Base-by-base conservation (phyloP, 2,329 filamentous ascomycete genomes). In the Dactylellina leptospora region DNA sequence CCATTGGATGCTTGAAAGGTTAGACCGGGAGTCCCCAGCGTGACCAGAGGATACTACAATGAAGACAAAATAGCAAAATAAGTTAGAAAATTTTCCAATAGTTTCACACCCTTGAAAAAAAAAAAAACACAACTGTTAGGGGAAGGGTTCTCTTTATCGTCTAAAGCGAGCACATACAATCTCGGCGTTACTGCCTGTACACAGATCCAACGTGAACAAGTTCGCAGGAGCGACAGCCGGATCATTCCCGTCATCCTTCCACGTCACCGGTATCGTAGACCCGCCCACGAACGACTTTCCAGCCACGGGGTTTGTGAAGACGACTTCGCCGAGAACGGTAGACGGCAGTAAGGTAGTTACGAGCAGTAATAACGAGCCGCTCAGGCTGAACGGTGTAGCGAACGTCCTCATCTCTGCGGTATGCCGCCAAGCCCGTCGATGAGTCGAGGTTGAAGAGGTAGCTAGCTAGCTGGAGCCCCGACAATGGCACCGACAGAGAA, bases 131-230 rank as follows among this genome's bases (percentile, higher is more conserved):
- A 33, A 36, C n/a, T n/a, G n/a, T n/a, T n/a, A n/a, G n/a, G n/a
- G n/a, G n/a, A n/a, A n/a, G n/a, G n/a, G n/a, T n/a, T n/a, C n/a
- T n/a, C n/a, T n/a, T n/a, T n/a, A n/a, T n/a, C n/a, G n/a, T n/a
- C n/a, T n/a, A n/a, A n/a, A n/a, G n/a, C n/a, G 23, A 8, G 28
- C 20, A 80, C 83, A 81, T 69, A 80, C 80, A 60, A 78, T 79
- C 16, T 79, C 80, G 1, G 81, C 79, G 76, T 88, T 85, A 47
- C 86, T 85, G 60, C 87, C 87, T 4, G 85, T 84, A 76, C 85
- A 86, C 20, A 90, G 80, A 74, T 84, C 85, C 50, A 90, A 78
- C 71, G 85, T 81, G 78, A 87, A 90, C 16, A 82, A 81, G 1
- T 80, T 78, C 42, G 88, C 80, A 63, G 84, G 81, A 5, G 82